Evolutionary conservation across 164 flowering plant genomes (phyloP), one percentile per base, ranked within the genome.

Genomic region (Macadamia tetraphylla): DNA sequence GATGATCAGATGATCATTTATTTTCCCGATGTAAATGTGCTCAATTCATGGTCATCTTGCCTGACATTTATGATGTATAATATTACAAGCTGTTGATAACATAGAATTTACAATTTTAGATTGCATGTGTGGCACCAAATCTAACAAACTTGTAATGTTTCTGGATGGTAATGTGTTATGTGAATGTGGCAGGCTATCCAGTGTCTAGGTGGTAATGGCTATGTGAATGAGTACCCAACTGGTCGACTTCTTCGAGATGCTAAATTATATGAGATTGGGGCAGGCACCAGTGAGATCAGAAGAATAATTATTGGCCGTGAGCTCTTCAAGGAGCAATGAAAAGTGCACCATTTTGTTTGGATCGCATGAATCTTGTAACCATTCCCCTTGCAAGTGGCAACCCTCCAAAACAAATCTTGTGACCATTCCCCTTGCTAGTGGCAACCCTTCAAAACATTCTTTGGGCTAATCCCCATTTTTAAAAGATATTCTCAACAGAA

Each of bases 201-300:
- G 66, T 92, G 99, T 74, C 76, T 92, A 56, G 99, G 98, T 40
- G 99, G 98, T 6, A 95, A 95, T 67, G 98, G 99, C 5, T 95
- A 92, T 55, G 91, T 95, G 60, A 95, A 92, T 58, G 99, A 95
- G 77, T 95, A 95, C 70, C 74, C 88, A 68, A 95, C 99, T 0
- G 98, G 99, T 13, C 90, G 99, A 18, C 86, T 90, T 72, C 94
- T 95, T 15, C 87, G 98, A 66, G 99, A 95, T 79, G 99, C 99
- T 58, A 95, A 95, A 74, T 80, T 92, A 14, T 95, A 85, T 72
- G 99, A 95, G 81, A 92, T 95, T 58, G 99, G 96, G 57, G 99
- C 99, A 5, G 99, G 99, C 29, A 95, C 99, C 9, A 95, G 98
- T 68, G 99, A 95, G 80, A 88, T 95, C 61, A 82, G 99, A 80